These are phyloP conservation scores for Fraxinus cuspidata DNA, from an alignment of 257 asterid genomes.

Conservation along the genomic window DNA sequence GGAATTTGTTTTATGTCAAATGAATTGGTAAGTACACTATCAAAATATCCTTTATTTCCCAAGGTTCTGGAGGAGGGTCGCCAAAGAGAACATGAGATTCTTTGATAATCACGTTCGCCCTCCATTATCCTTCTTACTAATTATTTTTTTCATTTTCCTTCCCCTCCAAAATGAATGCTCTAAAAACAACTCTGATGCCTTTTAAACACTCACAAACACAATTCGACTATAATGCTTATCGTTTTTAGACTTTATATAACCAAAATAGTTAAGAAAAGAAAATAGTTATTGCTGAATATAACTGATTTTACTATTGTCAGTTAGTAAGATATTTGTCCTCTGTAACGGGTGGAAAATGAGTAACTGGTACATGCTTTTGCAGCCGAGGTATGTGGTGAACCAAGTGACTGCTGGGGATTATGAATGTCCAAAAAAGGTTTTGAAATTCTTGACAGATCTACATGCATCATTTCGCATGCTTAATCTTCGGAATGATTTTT, in stretches of 20 bases:
- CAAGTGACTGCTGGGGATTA: slow-evolving; percentile 97
- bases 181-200: neutral
- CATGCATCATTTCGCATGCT: slow-evolving; percentile 98
- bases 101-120: neutral
- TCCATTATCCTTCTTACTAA: neutral
- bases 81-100: neutral
- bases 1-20: slow-evolving; percentile 97
- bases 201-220: neutral
- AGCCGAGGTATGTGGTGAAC: slow-evolving; percentile 99
- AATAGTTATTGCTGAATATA: neutral
- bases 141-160: neutral
- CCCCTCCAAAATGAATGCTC: neutral
- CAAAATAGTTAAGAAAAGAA: neutral
- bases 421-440: slow-evolving; percentile 82
- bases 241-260: neutral
- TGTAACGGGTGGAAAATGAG: slow-evolving; percentile 15
- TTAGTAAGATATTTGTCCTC: slow-evolving; percentile 1
- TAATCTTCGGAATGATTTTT: slow-evolving; percentile 91
- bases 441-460: slow-evolving; percentile 85
- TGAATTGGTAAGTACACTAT: slow-evolving; percentile 74
- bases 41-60: neutral
- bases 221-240: neutral
- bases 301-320: neutral
- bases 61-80: neutral
- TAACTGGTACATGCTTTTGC: slow-evolving; percentile 34